phyloP scores from a whole-genome alignment of 306 rosid genomes.

The Prunus armeniaca region DNA sequence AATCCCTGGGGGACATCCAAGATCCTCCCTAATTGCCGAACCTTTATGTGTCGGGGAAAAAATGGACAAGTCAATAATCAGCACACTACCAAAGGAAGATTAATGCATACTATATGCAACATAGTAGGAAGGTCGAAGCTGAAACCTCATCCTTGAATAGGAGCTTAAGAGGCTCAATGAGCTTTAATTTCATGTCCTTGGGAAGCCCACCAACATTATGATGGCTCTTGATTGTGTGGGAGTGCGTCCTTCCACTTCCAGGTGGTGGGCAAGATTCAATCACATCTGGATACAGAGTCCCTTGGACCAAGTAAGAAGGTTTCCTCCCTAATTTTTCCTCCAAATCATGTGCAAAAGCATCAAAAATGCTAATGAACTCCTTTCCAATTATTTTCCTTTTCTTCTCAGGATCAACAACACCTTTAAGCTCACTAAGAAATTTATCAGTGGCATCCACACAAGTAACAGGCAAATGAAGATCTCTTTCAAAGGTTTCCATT shows the following conservation, averaged over 20 bases:
- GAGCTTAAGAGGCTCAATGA: constrained; percentile 89
- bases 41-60: constrained; percentile 38
- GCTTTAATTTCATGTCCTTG: constrained; percentile 92
- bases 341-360: constrained; percentile 67
- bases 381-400: constrained; percentile 92
- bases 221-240: constrained; percentile 98
- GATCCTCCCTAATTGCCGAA: constrained; percentile 79
- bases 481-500: constrained; percentile 78
- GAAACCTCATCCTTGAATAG: constrained; percentile 94
- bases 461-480: constrained; percentile 85
- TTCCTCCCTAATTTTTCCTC: constrained; percentile 59
- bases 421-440: constrained; percentile 73
- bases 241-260: constrained; percentile 84
- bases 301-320: constrained; percentile 80
- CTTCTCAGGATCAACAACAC: constrained; percentile 85
- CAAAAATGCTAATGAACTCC: constrained; percentile 84
- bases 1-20: constrained; percentile 73
- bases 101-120: neutral
- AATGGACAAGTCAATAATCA: constrained; percentile 7
- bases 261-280: constrained; percentile 99
- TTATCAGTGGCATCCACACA: constrained; percentile 71
- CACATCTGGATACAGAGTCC: constrained; percentile 91
- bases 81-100: neutral
- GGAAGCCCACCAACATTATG: constrained; percentile 99
- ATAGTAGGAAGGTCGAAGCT: constrained; percentile 18